These are phyloP conservation scores for Nakaseomyces nivariensis DNA, from an alignment of 1,139 yeast species.

Conservation along the genomic window DNA sequence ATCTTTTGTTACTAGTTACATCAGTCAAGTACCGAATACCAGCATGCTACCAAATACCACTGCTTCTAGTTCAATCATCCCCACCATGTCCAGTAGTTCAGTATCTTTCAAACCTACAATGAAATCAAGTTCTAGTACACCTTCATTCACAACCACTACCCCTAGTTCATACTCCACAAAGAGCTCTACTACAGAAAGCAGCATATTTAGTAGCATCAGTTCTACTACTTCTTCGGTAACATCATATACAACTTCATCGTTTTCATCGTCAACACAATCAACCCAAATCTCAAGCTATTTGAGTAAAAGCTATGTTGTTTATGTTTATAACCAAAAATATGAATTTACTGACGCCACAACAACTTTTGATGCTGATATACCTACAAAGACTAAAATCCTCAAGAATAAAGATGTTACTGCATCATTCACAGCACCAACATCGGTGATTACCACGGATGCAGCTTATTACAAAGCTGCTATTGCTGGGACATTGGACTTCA, in stretches of 20 bases:
- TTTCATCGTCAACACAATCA: not conserved
- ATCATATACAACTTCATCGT: no score
- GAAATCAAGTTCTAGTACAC: not conserved
- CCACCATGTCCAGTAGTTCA: not conserved
- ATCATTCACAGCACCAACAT: conserved; percentile 3
- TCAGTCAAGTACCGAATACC: not conserved
- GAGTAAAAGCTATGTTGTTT: not conserved
- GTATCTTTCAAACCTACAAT: not conserved
- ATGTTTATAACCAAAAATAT: conserved; percentile 5
- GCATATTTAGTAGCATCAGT: no score
- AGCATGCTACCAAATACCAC: not conserved
- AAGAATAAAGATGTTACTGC: not conserved
- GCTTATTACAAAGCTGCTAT: conserved; percentile 6
- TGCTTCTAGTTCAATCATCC: not conserved
- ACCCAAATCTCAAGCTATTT: not conserved
- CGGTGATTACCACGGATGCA: conserved; percentile 4
- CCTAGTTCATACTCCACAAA: no score
- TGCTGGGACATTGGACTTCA: conserved; percentile 5
- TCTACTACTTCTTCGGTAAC: no score
- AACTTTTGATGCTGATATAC: conserved; percentile 7
- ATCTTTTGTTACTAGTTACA: not conserved
- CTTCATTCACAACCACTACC: no score
- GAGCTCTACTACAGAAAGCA: no score
- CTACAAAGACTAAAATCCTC: not conserved
- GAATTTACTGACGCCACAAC: conserved; percentile 8